These are phyloP conservation scores for Neophaeococcomyces mojaviensis DNA, from an alignment of 2,329 filamentous ascomycete species.

Conservation along the genomic window DNA sequence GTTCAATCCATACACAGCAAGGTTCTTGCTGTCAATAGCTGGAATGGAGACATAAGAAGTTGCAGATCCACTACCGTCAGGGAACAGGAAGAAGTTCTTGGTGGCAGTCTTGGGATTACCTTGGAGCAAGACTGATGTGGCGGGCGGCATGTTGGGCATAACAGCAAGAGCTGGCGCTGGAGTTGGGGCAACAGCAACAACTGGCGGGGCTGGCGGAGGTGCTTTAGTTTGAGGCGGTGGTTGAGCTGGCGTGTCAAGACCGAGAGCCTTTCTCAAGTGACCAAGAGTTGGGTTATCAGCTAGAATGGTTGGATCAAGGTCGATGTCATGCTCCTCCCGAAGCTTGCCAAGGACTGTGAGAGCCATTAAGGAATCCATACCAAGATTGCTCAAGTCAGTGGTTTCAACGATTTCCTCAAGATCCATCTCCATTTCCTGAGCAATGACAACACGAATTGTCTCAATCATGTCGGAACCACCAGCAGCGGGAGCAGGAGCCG, in stretches of 20 bases:
- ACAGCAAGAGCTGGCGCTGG: constrained; percentile 20
- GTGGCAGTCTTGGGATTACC: constrained; percentile 37
- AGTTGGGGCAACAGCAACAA: constrained; percentile 22
- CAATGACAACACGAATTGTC: constrained; percentile 34
- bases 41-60: constrained; percentile 40
- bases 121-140: constrained; percentile 37
- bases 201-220: constrained; percentile 19
- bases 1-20: constrained; percentile 37
- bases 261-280: constrained; percentile 32
- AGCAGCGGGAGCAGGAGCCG: constrained; percentile 28
- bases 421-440: constrained; percentile 38
- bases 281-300: constrained; percentile 37
- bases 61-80: constrained; percentile 40
- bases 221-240: constrained; percentile 12
- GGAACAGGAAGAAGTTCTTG: constrained; percentile 37
- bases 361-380: constrained; percentile 41
- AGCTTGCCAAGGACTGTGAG: constrained; percentile 39
- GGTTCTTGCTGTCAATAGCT: constrained; percentile 30
- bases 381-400: constrained; percentile 36
- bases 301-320: constrained; percentile 37
- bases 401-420: constrained; percentile 33
- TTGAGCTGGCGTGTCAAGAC: constrained; percentile 30
- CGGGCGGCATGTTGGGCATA: constrained; percentile 28
- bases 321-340: constrained; percentile 36
- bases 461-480: constrained; percentile 32